Conservation (phyloP, 257 asterid species). For the Primulina eburnea region DNA sequence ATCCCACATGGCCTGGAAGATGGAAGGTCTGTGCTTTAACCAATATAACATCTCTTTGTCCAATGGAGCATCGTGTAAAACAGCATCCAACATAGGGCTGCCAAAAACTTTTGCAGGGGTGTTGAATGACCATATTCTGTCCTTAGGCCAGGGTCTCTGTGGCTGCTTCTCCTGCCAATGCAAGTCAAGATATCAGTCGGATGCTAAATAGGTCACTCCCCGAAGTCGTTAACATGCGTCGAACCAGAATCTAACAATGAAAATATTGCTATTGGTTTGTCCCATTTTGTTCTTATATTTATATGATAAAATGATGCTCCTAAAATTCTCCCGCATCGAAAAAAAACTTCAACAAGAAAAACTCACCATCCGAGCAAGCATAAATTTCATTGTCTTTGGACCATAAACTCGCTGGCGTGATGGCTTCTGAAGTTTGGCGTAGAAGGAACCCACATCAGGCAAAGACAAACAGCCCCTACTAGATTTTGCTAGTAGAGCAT, state of each 20-base stretch:
- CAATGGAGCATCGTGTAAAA: constrained; percentile 48
- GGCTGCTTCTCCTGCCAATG: constrained; percentile 79
- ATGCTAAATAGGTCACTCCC: background rate
- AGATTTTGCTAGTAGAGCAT: constrained; percentile 59
- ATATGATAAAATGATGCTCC: background rate
- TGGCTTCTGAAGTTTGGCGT: constrained; percentile 86
- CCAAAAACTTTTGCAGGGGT: constrained; percentile 59
- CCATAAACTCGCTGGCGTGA: constrained; percentile 96
- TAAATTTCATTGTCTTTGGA: constrained; percentile 77
- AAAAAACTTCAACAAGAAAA: background rate
- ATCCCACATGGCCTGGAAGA: constrained; percentile 89
- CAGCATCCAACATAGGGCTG: constrained; percentile 85
- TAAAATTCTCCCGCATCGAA: background rate
- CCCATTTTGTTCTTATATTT: background rate
- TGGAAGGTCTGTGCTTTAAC: constrained; percentile 75
- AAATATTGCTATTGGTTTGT: background rate
- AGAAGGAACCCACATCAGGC: constrained; percentile 92
- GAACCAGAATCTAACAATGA: background rate
- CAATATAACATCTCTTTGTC: constrained; percentile 84
- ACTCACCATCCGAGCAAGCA: constrained; percentile 87
- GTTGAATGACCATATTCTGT: constrained; percentile 83
- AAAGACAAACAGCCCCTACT: constrained; percentile 94
- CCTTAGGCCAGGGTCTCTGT: constrained; percentile 93
- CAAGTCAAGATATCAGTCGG: background rate
- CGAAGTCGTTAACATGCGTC: no score